Conservation (phyloP, 768 basidiomycete species). For the Dioszegia hungarica region DNA sequence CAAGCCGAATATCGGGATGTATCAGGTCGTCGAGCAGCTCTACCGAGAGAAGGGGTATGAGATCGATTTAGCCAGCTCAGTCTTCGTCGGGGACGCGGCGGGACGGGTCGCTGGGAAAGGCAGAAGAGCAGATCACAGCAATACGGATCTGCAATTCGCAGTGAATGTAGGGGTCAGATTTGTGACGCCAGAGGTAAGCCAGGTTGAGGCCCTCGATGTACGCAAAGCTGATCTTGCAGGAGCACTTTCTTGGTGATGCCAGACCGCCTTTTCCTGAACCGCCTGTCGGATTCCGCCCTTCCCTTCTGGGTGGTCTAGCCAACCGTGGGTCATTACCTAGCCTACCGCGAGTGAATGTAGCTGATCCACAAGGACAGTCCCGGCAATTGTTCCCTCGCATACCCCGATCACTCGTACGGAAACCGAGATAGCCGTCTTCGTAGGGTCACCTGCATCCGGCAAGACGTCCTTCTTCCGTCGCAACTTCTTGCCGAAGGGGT, state of each 20-base stretch:
- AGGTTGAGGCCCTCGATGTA: not conserved
- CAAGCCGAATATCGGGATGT: constrained; percentile 87
- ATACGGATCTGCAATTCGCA: constrained; percentile 81
- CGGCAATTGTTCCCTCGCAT: constrained; percentile 53
- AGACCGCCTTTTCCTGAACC: constrained; percentile 51
- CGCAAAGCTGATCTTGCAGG: constrained; percentile 53
- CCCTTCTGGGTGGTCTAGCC: constrained; percentile 48
- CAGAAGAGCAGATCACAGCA: constrained; percentile 61
- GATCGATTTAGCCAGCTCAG: constrained; percentile 65
- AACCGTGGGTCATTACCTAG: constrained; percentile 33
- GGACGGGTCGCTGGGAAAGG: constrained; percentile 55
- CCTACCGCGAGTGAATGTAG: not conserved
- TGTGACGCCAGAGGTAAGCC: constrained; percentile 72
- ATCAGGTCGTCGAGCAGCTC: constrained; percentile 64
- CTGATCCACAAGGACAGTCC: constrained; percentile 35
- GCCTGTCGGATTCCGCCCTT: constrained; percentile 68
- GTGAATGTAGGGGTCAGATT: constrained; percentile 69
- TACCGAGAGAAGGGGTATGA: constrained; percentile 58
- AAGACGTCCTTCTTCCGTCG: constrained; percentile 74
- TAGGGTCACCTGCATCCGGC: constrained; percentile 64
- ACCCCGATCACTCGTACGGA: constrained; percentile 47
- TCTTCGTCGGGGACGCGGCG: constrained; percentile 87
- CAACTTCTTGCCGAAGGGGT: constrained; percentile 65
- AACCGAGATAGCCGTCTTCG: constrained; percentile 58
- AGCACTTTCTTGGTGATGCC: constrained; percentile 64